A percentile compares a stretch with the other conserved stretches of the same genome.
Evolutionary conservation across 2,329 filamentous ascomycete species (phyloP).

Genomic region (Cercospora janseana): DNA sequence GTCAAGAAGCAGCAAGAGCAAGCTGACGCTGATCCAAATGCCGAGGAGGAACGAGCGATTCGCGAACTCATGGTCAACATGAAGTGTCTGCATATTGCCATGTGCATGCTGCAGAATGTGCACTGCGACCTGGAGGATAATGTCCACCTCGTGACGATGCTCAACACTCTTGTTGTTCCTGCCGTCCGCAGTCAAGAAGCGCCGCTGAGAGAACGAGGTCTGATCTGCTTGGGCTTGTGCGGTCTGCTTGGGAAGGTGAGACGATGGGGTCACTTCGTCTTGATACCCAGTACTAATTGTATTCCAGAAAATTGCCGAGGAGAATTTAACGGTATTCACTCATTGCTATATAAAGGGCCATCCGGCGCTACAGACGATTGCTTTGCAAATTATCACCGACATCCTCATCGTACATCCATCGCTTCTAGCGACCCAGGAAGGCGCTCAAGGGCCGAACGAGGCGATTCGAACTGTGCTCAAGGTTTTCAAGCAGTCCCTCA

Average conservation of each 20-base stretch:
- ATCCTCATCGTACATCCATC: constrained; percentile 86
- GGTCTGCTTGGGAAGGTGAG: constrained; percentile 78
- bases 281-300: constrained; percentile 17
- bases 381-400: constrained; percentile 87
- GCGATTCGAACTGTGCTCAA: constrained; percentile 68
- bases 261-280: neutral
- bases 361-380: constrained; percentile 81
- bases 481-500: constrained; percentile 79
- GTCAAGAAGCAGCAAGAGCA: constrained; percentile 43
- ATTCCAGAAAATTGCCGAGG: constrained; percentile 72
- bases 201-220: constrained; percentile 83
- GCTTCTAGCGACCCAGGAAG: constrained; percentile 57
- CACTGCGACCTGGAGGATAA: constrained; percentile 84
- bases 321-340: constrained; percentile 89
- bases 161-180: constrained; percentile 94
- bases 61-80: constrained; percentile 95
- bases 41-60: constrained; percentile 69
- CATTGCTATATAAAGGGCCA: constrained; percentile 95
- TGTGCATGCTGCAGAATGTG: constrained; percentile 96
- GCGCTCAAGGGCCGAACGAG: constrained; percentile 31
- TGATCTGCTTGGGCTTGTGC: constrained; percentile 86
- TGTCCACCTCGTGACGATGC: constrained; percentile 89
- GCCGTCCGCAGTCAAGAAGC: constrained; percentile 91
- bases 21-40: constrained; percentile 59
- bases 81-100: constrained; percentile 95